Base-by-base conservation (phyloP, 768 basidiomycete species). In the Butyriboletus loyo region DNA sequence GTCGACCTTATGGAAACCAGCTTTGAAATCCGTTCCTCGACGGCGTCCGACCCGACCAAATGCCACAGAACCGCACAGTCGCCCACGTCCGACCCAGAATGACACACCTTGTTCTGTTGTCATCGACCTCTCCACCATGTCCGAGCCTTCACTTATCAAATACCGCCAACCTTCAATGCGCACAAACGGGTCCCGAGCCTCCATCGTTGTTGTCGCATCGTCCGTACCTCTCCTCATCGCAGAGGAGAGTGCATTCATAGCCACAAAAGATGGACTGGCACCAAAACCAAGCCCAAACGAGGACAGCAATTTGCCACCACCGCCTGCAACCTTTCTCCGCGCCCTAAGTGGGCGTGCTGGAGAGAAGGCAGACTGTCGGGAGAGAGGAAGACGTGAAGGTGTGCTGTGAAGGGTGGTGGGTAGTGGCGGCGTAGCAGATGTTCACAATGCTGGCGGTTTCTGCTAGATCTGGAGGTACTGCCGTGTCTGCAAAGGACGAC, bases 321-420 rank as follows among this genome's bases (percentile, higher is more conserved):
- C 24, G 40, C 58, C 52, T 8, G 28, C 46, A n/a, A 55, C 37
- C 45, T 28, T 38, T 43, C 58, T 50, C 58, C 41, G 58, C 57
- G 53, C 58, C 58, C 53, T 54, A 35, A 38, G 45, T 55, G 48
- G 58, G 57, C 53, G 52, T 44, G 30, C 58, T 60, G 34, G 58
- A 55, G 53, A 59, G 9, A 31, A 47, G 44, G 40, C 45, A 36
- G 53, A 52, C 53, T 60, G 24, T 34, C 2, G n/a, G 15, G 1
- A 21, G 27, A 19, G 46, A 10, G 2, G 14, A n/a, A 22, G 27
- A 28, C n/a, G n/a, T n/a, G n/a, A n/a, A n/a, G n/a, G n/a, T n/a
- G n/a, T n/a, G n/a, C n/a, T n/a, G n/a, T n/a, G n/a, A n/a, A n/a
- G n/a, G n/a, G n/a, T n/a, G n/a, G n/a, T n/a, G n/a, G n/a, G n/a